These are phyloP conservation scores for Tricholoma flavovirens DNA, from an alignment of 768 basidiomycete species.

Conservation along the genomic window DNA sequence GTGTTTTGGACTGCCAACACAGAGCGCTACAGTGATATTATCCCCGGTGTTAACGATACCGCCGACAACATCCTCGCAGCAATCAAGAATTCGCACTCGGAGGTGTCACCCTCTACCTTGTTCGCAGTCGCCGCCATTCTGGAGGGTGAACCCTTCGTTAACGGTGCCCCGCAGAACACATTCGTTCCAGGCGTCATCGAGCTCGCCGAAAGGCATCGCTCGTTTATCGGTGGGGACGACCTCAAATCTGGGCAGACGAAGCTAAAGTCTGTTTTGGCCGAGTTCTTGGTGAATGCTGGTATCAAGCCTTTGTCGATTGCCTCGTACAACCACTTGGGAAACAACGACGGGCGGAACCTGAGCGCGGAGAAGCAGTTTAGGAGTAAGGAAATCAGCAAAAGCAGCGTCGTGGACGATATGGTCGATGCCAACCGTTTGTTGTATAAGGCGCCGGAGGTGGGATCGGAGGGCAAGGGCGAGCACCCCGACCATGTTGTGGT, in stretches of 20 bases:
- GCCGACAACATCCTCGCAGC: conserved; percentile 78
- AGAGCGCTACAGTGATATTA: conserved; percentile 93
- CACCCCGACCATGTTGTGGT: conserved; percentile 97
- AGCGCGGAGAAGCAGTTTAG: conserved; percentile 90
- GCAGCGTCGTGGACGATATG: conserved; percentile 97
- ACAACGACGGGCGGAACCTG: conserved; percentile 94
- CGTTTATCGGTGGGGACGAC: conserved; percentile 97
- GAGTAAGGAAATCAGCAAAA: conserved; percentile 98
- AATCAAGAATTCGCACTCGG: conserved; percentile 80
- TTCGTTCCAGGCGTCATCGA: conserved; percentile 94
- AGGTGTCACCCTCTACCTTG: conserved; percentile 91
- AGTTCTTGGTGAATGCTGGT: conserved; percentile 98
- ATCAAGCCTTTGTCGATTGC: conserved; percentile 98
- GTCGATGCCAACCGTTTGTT: conserved; percentile 84
- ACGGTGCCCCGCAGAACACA: conserved; percentile 98
- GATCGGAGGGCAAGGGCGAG: conserved; percentile 74
- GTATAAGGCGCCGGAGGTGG: conserved; percentile 73
- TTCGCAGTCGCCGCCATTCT: conserved; percentile 96
- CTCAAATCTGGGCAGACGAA: conserved; percentile 98
- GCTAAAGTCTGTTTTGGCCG: conserved; percentile 93
- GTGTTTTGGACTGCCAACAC: conserved; percentile 99
- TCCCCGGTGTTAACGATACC: conserved; percentile 93
- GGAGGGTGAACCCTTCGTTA: conserved; percentile 95
- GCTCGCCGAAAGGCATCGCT: conserved; percentile 82
- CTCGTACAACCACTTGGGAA: conserved; percentile 97